Evolutionary conservation across 2,329 filamentous ascomycete genomes (phyloP).

Genomic region (Penicillium sp.): DNA sequence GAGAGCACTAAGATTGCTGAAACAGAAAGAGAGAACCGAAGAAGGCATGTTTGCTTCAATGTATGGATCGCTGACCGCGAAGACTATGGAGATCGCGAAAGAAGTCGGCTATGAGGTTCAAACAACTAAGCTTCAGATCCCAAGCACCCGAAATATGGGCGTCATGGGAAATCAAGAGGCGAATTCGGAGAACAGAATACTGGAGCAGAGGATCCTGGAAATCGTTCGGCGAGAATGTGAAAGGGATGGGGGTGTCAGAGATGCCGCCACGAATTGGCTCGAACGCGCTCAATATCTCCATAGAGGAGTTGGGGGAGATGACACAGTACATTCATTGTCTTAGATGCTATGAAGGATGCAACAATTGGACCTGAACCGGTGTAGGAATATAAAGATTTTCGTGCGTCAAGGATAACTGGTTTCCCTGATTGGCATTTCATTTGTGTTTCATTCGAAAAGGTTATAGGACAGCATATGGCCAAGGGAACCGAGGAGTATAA

Average conservation of each 20-base stretch:
- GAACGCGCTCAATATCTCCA: slow-evolving; percentile 54
- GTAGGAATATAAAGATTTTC: too few relatives aligned
- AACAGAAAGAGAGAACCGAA: slow-evolving; percentile 34
- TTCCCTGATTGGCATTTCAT: too few relatives aligned
- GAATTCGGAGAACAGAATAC: not conserved
- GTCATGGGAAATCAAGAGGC: slow-evolving; percentile 64
- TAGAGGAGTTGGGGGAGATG: slow-evolving; percentile 48
- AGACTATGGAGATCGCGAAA: slow-evolving; percentile 70
- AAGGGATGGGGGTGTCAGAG: slow-evolving; percentile 49
- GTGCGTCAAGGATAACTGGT: too few relatives aligned
- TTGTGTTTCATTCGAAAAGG: too few relatives aligned
- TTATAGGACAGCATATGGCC: too few relatives aligned
- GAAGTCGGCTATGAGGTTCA: slow-evolving; percentile 78
- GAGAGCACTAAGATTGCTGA: slow-evolving; percentile 42
- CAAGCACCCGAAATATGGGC: slow-evolving; percentile 85
- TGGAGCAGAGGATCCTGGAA: slow-evolving; percentile 58
- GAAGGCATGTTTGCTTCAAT: slow-evolving; percentile 62
- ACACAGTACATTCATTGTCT: slow-evolving; percentile 16
- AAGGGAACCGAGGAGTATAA: too few relatives aligned
- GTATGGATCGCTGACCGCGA: slow-evolving; percentile 82
- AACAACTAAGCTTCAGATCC: slow-evolving; percentile 85
- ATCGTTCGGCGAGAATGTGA: slow-evolving; percentile 62
- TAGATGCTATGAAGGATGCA: not conserved
- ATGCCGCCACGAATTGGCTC: slow-evolving; percentile 56
- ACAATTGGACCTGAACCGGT: not conserved